These are phyloP conservation scores for Fraxinus americana DNA, from an alignment of 257 asterid genomes.

Conservation along the genomic window DNA sequence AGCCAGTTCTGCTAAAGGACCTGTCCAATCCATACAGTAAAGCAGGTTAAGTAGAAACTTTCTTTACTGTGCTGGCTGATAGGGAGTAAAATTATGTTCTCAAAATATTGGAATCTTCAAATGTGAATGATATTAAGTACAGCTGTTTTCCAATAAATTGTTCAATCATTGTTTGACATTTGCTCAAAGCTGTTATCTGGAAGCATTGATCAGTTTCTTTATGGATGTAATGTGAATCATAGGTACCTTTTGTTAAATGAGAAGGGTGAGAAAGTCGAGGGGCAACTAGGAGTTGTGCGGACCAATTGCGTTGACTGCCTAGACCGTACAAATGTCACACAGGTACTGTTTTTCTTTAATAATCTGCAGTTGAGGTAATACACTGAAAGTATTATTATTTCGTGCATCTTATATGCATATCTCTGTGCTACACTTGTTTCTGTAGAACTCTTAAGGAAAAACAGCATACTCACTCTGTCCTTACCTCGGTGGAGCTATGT, in stretches of 20 bases:
- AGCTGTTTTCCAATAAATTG: background rate
- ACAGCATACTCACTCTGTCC: background rate
- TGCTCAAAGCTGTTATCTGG: background rate
- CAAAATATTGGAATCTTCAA: background rate
- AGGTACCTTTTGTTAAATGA: constrained; percentile 86
- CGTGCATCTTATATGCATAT: background rate
- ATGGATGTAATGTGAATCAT: constrained; percentile 22
- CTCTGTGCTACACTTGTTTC: background rate
- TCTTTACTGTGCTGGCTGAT: background rate
- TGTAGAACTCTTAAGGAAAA: background rate
- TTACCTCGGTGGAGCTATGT: background rate
- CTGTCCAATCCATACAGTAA: background rate
- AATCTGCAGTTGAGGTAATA: background rate
- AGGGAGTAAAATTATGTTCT: background rate
- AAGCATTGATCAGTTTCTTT: constrained; percentile 9
- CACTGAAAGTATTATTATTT: background rate
- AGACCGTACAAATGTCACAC: constrained; percentile 99
- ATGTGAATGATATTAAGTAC: background rate
- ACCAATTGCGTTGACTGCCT: constrained; percentile 93
- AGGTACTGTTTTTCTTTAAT: constrained; percentile 40
- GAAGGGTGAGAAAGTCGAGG: constrained; percentile 76
- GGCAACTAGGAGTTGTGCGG: constrained; percentile 85
- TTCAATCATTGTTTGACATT: constrained; percentile 7
- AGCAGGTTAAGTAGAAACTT: background rate
- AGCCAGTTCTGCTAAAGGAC: background rate